Base-by-base conservation (phyloP, 2,329 filamentous ascomycete genomes). In the Teratosphaeria zuluensis region DNA sequence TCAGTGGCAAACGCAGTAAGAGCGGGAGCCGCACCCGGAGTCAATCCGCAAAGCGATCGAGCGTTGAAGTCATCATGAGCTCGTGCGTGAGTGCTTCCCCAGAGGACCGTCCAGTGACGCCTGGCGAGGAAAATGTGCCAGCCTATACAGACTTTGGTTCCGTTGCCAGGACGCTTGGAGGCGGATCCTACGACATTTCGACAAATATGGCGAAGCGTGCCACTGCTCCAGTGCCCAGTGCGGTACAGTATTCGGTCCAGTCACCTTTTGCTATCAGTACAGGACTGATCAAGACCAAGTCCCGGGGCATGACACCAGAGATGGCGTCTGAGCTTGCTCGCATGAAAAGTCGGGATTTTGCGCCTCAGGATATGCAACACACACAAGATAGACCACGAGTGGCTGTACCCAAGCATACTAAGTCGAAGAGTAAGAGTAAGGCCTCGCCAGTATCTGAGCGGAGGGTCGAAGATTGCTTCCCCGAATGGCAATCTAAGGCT, bases 101-200 rank as follows among this genome's bases (percentile, higher is more conserved):
- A 16, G 54, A 31, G 11, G 35, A 48, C n/a, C 51, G 28, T 55
- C 31, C 19, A n/a, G 7, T 52, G 28, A 59, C 31, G 28, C 58
- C 48, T 5, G 63, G 62, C 33, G 57, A 68, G 14, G 59, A 63
- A n/a, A 55, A 62, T 38, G 52, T 60, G 30, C 58, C 65, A 38
- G 57, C 65, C n/a, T 66, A 63, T 32, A 65, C 73, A 14, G 69
- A 78, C 61, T 70, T 77, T 38, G 74, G 71, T 16, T 75, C 73
- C 2, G 75, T 76, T 5, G 73, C 74, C 4, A 65, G 70, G 11
- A 69, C 74, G 4, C 68, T 78, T 0, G 77, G 77, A 24, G 62
- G 66, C 21, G 76, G 73, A 11, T 75, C 76, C 4, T 78, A 78
- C 60, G 76, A 78, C 57, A 69, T 73, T 42, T 73, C 76, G 16